A percentile compares a stretch with the other conserved stretches of the same genome.
phyloP scores from a whole-genome alignment of 768 basidiomycete species.

The Pulveroboletus sp. region DNA sequence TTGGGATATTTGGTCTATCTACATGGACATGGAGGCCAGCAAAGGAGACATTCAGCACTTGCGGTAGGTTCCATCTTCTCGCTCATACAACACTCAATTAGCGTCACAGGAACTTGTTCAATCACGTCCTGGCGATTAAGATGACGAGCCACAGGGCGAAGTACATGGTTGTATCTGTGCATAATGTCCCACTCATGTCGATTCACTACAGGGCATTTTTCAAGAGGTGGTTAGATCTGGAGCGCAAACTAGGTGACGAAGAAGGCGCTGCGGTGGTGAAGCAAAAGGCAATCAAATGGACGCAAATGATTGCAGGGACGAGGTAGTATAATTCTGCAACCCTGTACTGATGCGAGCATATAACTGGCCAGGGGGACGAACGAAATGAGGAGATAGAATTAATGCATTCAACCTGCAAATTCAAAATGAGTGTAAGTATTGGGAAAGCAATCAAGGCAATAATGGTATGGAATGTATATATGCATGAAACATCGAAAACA shows the following conservation, averaged over 20 bases:
- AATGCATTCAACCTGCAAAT: conserved; percentile 39
- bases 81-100: background rate
- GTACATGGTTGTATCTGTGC: conserved; percentile 44
- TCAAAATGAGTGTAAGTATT: conserved; percentile 52
- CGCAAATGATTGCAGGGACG: conserved; percentile 47
- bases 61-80: conserved; percentile 42
- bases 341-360: conserved; percentile 30
- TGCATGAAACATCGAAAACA: conserved; percentile 20
- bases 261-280: conserved; percentile 79
- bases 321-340: conserved; percentile 13
- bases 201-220: conserved; percentile 68
- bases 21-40: conserved; percentile 92
- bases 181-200: conserved; percentile 3
- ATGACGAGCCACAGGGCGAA: conserved; percentile 96
- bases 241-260: conserved; percentile 82
- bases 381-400: conserved; percentile 30
- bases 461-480: conserved; percentile 35
- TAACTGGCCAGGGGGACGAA: conserved; percentile 31
- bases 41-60: conserved; percentile 75
- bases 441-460: conserved; percentile 33
- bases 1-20: conserved; percentile 93
- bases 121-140: conserved; percentile 75
- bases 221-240: conserved; percentile 95
- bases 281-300: conserved; percentile 89
- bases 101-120: conserved; percentile 70